Evolutionary conservation across 495 filamentous ascomycete species (phyloP).

Genomic region (Lophiotrema nucula): DNA sequence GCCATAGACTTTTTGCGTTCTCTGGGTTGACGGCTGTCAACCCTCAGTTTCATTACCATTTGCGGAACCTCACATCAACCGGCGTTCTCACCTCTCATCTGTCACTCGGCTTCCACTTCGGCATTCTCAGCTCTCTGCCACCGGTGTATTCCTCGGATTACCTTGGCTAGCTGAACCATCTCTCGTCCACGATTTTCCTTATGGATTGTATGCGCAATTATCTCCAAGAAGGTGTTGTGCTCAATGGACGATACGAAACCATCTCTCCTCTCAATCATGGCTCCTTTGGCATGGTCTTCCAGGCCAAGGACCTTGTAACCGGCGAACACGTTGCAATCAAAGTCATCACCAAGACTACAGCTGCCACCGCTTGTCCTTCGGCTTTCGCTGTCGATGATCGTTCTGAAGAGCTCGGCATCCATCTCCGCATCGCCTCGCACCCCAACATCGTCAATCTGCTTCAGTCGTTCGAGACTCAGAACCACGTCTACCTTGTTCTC

Average conservation of each 20-base stretch:
- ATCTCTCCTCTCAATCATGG: slow-evolving; percentile 95
- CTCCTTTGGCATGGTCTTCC: slow-evolving; percentile 97
- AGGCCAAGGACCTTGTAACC: slow-evolving; percentile 75
- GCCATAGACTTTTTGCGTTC: slow-evolving; percentile 29
- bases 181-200: slow-evolving; percentile 2
- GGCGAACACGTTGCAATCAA: slow-evolving; percentile 87
- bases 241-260: slow-evolving; percentile 71
- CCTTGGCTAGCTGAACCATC: slow-evolving; percentile 10
- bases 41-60: slow-evolving; percentile 29
- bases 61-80: neutral
- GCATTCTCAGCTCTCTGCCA: slow-evolving; percentile 17
- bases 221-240: slow-evolving; percentile 42
- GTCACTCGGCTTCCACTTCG: neutral
- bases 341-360: slow-evolving; percentile 75
- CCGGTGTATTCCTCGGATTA: slow-evolving; percentile 13
- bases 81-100: neutral
- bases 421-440: slow-evolving; percentile 73
- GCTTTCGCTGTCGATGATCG: slow-evolving; percentile 69
- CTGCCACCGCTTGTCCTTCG: slow-evolving; percentile 52
- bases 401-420: slow-evolving; percentile 84
- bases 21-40: slow-evolving; percentile 17
- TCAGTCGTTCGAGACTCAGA: slow-evolving; percentile 85
- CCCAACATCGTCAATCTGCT: slow-evolving; percentile 92
- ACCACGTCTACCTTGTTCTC: slow-evolving; percentile 86
- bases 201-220: slow-evolving; percentile 48